Conservation (phyloP, 305 asterid species). For the Rubia peregrina region DNA sequence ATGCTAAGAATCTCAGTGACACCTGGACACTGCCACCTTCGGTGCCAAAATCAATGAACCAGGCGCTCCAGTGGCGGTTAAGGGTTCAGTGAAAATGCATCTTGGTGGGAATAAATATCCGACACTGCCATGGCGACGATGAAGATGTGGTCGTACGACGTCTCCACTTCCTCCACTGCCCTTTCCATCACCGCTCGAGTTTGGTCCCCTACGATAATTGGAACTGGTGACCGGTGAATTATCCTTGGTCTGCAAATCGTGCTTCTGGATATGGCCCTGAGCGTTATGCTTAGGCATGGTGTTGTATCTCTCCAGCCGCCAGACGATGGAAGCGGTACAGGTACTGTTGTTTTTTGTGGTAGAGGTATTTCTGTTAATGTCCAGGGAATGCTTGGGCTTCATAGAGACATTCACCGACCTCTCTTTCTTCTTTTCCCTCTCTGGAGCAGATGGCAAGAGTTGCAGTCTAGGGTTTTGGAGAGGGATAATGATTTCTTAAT, state of each 20-base stretch:
- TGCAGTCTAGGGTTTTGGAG: slow-evolving; percentile 17
- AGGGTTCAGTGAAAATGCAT: no score
- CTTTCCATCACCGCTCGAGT: no score
- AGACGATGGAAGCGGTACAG: slow-evolving; percentile 82
- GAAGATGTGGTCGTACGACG: no score
- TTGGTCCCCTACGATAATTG: no score
- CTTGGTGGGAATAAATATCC: no score
- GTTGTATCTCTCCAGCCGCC: slow-evolving; percentile 87
- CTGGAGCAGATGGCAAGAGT: not conserved
- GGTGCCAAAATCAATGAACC: no score
- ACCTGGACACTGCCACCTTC: no score
- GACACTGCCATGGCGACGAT: no score
- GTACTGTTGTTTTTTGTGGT: slow-evolving; percentile 31
- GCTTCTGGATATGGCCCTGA: slow-evolving; percentile 48
- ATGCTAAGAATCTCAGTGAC: no score
- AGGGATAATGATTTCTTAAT: not conserved
- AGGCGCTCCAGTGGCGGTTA: no score
- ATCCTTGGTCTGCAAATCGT: slow-evolving; percentile 78
- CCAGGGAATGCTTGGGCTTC: slow-evolving; percentile 90
- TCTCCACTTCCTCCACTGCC: no score
- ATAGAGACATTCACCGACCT: slow-evolving; percentile 74
- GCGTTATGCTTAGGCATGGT: slow-evolving; percentile 50
- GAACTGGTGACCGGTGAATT: slow-evolving; percentile 32
- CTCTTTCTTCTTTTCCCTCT: slow-evolving; percentile 72
- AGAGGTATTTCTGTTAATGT: slow-evolving; percentile 38